Evolutionary conservation across 257 asterid genomes (phyloP), one percentile per base, ranked within the genome.

Genomic region (Jacaranda mimosifolia): DNA sequence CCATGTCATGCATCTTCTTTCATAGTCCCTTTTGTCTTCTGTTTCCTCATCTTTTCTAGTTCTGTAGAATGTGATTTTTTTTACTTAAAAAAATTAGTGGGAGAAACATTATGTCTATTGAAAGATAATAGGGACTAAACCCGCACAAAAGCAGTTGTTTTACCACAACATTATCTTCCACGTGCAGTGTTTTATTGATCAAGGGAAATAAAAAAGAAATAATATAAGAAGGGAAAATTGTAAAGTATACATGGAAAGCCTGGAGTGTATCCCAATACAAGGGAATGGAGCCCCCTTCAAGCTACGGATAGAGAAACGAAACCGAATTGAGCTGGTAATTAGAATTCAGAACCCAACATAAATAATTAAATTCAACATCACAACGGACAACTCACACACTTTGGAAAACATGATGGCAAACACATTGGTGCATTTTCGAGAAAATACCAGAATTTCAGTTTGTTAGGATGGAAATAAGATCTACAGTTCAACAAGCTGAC

Each of bases 371-470:
- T 45, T 35, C 40, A 59, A 73, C 69, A 73, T 43, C 53, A 21
- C 21, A 10, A 46, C 9, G 9, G 38, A 9, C 73, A 60, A 58
- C 59, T 45, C 45, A 57, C 46, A 75, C 76, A 70, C 64, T 17
- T 26, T 26, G 32, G 32, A 26, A 26, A 26, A 26, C 32, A 26
- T 26, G 32, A 26, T 26, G 32, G 36, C 43, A 40, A 35, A 49
- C 43, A 68, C 58, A 70, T 43, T 19, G 63, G 55, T 7, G 19
- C 51, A 45, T 17, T n/a, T 63, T 19, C 8, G 55, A 53, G 15
- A 51, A 68, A 59, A 53, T 56, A 35, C n/a, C 18, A 73, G 48
- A 72, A 71, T 70, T 55, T 53, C 32, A 26, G 32, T 26, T 26
- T 26, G 32, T 26, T 26, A 26, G 32, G 32, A 26, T 26, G 32